phyloP scores from a whole-genome alignment of 2,329 filamentous ascomycete genomes.

The Hortaea sp. region DNA sequence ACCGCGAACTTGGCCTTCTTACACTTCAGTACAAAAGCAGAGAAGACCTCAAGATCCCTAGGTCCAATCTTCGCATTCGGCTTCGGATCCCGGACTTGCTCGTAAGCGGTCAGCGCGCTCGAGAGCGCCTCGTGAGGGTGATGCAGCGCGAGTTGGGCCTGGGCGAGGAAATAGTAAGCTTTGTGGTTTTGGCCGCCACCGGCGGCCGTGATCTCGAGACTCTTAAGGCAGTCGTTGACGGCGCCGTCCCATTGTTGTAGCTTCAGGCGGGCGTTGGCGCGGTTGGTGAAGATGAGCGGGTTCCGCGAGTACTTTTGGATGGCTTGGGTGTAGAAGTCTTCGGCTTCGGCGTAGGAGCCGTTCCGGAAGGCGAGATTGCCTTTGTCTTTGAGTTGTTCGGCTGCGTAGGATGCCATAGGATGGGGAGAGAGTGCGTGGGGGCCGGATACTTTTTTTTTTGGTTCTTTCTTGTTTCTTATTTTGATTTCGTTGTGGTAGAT shows the following conservation, averaged over 20 bases:
- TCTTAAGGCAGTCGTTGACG: constrained; percentile 65
- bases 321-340: constrained; percentile 59
- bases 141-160: constrained; percentile 67
- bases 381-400: constrained; percentile 38
- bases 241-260: constrained; percentile 63
- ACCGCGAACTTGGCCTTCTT: constrained; percentile 83
- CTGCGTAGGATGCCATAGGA: constrained; percentile 24
- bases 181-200: constrained; percentile 46
- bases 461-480: too few relatives aligned
- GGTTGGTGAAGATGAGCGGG: constrained; percentile 76
- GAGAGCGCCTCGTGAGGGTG: constrained; percentile 63
- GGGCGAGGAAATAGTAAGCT: constrained; percentile 49
- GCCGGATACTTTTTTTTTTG: too few relatives aligned
- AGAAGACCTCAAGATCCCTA: constrained; percentile 39
- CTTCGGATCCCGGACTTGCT: constrained; percentile 37
- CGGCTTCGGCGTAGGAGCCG: constrained; percentile 56
- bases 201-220: constrained; percentile 51
- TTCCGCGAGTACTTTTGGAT: constrained; percentile 72
- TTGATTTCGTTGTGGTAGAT: not conserved
- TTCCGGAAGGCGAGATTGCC: constrained; percentile 57
- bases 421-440: not conserved
- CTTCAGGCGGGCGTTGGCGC: constrained; percentile 71
- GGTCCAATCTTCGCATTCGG: constrained; percentile 45
- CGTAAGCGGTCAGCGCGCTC: constrained; percentile 63
- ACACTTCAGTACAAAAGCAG: constrained; percentile 62